Base-by-base conservation (phyloP, 306 rosid species). In the Ormosia semicastrata region DNA sequence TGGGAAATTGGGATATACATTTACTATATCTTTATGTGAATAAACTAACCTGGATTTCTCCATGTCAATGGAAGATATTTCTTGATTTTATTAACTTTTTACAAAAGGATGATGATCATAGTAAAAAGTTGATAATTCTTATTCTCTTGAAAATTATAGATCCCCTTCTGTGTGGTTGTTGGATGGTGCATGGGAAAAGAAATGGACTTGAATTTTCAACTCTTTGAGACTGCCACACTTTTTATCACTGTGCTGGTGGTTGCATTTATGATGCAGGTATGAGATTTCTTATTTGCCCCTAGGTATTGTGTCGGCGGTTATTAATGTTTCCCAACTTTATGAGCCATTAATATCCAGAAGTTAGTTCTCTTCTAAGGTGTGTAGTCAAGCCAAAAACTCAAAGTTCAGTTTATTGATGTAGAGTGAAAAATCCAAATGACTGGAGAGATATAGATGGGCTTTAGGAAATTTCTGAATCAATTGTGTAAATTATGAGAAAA, bases 191-290 rank as follows among this genome's bases (percentile, higher is more conserved):
- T 94, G 97, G 97, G 98, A 65, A 59, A 50, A 82, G 89, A 82
- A 65, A 94, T 94, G 98, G 97, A 94, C 90, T 91, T 94, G 85
- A 94, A 94, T 86, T 94, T 94, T 81, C 92, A 94, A 81, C 98
- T 94, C 70, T 94, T 94, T 9, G 98, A 94, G 92, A 94, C 98
- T 13, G 96, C 98, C 66, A 88, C 97, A 47, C 96, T 94, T 34
- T 94, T 94, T 75, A 92, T 94, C 78, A 89, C 98, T 0, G 98
- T 94, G 85, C 81, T 94, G 67, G 98, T 94, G 18, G 98, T 94
- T 77, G 97, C 98, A 43, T 94, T 94, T 86, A 88, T 94, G 97
- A 87, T 94, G 87, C 98, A 94, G 97, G 98, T 94, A 74, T 77
- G 89, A 84, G 65, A 59, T 64, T 60, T 63, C 71, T 67, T 52